phyloP scores from a whole-genome alignment of 202 grass and related monocot species.

The Cymbopogon flexuosus region DNA sequence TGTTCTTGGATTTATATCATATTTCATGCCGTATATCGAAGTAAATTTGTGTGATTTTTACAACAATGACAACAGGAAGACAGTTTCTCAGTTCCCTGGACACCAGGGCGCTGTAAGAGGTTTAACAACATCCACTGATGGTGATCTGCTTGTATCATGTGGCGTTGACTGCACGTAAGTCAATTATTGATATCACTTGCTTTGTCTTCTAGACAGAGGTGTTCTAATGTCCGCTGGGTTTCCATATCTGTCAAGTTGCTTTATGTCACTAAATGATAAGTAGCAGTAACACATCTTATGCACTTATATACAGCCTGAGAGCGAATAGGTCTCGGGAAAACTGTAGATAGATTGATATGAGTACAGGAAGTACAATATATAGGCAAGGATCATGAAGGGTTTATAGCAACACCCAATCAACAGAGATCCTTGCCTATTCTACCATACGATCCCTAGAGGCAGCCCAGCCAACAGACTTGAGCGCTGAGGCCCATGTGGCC shows the following conservation, averaged over 20 bases:
- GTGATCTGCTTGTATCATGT: slow-evolving; percentile 82
- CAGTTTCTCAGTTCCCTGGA: slow-evolving; percentile 75
- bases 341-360: too few species aligned
- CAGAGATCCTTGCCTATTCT: too few species aligned
- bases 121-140: slow-evolving; percentile 74
- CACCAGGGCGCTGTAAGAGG: slow-evolving; percentile 83
- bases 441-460: too few species aligned
- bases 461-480: too few species aligned
- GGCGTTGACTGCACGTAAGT: slow-evolving; percentile 94
- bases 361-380: too few species aligned
- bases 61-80: slow-evolving; percentile 65
- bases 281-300: not conserved
- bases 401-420: too few species aligned
- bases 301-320: not conserved
- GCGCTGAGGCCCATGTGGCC: too few species aligned
- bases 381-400: too few species aligned
- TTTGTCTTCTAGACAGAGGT: not conserved
- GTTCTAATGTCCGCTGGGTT: not conserved
- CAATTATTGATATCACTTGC: not conserved
- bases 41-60: not conserved
- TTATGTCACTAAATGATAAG: not conserved
- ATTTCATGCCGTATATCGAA: not conserved
- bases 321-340: too few species aligned
- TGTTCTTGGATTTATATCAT: not conserved
- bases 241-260: not conserved